Base-by-base conservation (phyloP, 345 rosid species). In the Gossypium longicalyx region DNA sequence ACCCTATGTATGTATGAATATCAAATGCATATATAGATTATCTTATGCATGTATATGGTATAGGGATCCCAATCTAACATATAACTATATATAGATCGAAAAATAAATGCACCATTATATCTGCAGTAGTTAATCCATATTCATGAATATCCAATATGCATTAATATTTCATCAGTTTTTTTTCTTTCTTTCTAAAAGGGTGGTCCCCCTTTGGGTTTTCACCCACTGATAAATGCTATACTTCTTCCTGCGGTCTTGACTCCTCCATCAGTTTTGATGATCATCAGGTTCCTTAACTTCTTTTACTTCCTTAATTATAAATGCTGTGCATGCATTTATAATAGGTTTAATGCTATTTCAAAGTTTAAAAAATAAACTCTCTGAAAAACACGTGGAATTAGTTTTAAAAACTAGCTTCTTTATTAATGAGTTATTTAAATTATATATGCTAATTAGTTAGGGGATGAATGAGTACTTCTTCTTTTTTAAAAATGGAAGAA, bases 11-110 rank as follows among this genome's bases (percentile, higher is more conserved):
- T 59, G 1, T 59, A 58, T 57, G 10, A 3, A 57, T 2, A 57
- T 57, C 16, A 20, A 9, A 64, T 64, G 22, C 34, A 65, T n/a
- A n/a, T n/a, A n/a, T 65, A 19, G 10, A 65, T 11, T 22, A 22
- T 11, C 34, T 58, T 58, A 12, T 58, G 34, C 62, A 58, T 23
- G 16, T 38, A 60, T 12, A 12, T 22, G 27, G 17, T 25, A 20
- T 67, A 67, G 56, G 71, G 71, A 67, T 67, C 56, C 38, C 38
- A 12, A 20, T 47, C 54, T n/a, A 67, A 67, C 71, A 20, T 12
- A 47, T 2, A 67, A 12, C 54, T 22, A 22, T 60, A 60, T 60
- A 60, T 60, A 60, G 43, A 27, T 60, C n/a, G 2, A 2, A 48
- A 16, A 68, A 7, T 68, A 48, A 68, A 48, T 68, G 72, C 58